Base-by-base conservation (phyloP, 2,329 filamentous ascomycete genomes). In the Fusarium tanahbumbuense region DNA sequence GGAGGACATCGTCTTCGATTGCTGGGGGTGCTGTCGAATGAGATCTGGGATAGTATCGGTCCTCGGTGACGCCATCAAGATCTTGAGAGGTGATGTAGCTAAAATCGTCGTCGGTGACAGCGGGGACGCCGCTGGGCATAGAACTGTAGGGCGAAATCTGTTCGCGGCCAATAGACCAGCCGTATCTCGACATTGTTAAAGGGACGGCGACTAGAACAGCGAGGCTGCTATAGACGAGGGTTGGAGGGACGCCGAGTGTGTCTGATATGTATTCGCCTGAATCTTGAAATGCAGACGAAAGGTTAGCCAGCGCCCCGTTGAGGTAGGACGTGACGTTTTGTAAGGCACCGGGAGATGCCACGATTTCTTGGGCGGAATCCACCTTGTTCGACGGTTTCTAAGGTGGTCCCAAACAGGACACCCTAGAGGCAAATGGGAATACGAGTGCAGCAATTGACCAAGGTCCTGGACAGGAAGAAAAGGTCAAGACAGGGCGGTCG, bases 31-130 rank as follows among this genome's bases (percentile, higher is more conserved):
- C 73, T 10, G 77, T 74, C 28, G 80, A 77, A 50, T 75, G 77
- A 44, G 78, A 75, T 53, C 79, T 78, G 28, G 82, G 79, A 60
- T 84, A 81, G 67, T 85, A 84, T n/a, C 75, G 78, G 75, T 73
- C 69, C 75, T 79, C 74, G 66, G 71, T 77, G 66, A 76, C 76
- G 76, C 82, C 79, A 64, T 88, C 84, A 41, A 94, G 79, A 75
- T 94, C 92, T 74, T 92, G 88, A 28, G 90, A 89, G n/a, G 92
- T 93, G 76, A 94, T 94, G 82, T 95, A 94, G 77, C 89, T 91
- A 79, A 90, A 95, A 81, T 94, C 92, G 34, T 91, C 88, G 72
- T 93, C 91, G 73, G 88, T 92, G 64, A 94, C 89, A 70, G 89
- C 85, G 32, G 89, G 87, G 12, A 85, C 80, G 44, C 84, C 82